Base-by-base conservation (phyloP, 352 stramenopile genomes). In the Phytopythium delawarense region DNA sequence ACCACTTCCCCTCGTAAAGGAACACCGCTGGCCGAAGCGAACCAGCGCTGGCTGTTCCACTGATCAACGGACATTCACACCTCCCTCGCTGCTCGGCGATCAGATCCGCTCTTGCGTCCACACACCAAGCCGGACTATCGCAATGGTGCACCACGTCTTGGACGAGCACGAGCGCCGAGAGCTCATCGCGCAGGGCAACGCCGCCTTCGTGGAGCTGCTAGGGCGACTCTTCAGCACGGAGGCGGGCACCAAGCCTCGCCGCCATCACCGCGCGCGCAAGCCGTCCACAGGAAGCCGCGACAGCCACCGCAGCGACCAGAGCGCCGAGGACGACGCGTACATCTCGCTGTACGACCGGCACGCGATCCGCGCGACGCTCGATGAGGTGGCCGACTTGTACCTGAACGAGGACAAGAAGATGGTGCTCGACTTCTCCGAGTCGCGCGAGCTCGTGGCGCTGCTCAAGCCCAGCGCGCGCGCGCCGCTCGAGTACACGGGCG, bases 381-480 rank as follows among this genome's bases (percentile, higher is more conserved):
- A 88, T 21, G 75, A 86, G 55, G 76, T 89, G 57, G 80, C 78
- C 4, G 76, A 89, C 18, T 46, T 91, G 52, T 91, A 87, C 59
- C 53, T 89, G 48, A 81, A 76, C 62, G 69, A 79, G 30, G 69
- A 82, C 18, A 85, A 82, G 63, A 80, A 87, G 62, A 77, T 91
- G 68, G 78, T 88, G 65, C 71, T 91, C 20, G 82, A 91, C 59
- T 91, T 89, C 60, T 87, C 82, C 50, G 76, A 86, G 63, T 88
- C 82, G 16, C 64, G 74, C 45, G 74, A 87, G 30, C 66, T 88
- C 32, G 67, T 75, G 13, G 63, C 81, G 63, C 71, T 92, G 11
- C 74, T 84, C 21, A 62, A 69, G 49, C 62, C 71, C 28, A 84
- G 59, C 2, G 48, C 54, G 25, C 28, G 68, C 21, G 57, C 67